A percentile compares a stretch with the other conserved stretches of the same genome.
These are phyloP conservation scores for Peniophora sp. DNA, from an alignment of 1,284 basidiomycete species.

Conservation along the genomic window DNA sequence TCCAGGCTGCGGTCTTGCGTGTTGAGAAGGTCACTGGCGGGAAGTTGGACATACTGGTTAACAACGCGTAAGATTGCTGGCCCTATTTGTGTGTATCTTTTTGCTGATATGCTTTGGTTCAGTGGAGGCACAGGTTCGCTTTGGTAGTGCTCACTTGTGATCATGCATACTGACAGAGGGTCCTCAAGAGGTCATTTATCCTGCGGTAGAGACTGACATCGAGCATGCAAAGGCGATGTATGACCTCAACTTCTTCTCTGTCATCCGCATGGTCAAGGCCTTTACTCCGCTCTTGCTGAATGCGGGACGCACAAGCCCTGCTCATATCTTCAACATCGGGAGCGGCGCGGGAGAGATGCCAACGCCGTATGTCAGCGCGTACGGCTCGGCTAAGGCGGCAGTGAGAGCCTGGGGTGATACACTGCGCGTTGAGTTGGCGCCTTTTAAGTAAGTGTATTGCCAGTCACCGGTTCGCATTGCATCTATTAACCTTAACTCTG, in stretches of 20 bases:
- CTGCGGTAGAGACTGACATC: too few species aligned
- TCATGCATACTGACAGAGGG: too few species aligned
- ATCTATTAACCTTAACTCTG: too few species aligned
- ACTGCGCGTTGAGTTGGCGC: not conserved
- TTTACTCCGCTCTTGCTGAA: not conserved
- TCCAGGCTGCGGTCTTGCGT: not conserved
- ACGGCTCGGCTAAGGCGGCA: not conserved
- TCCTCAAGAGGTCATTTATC: too few species aligned
- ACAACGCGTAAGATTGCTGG: constrained; percentile 19
- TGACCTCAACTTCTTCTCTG: not conserved
- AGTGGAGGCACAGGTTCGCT: too few species aligned
- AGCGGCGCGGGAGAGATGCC: not conserved
- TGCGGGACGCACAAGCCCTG: not conserved
- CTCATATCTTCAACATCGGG: not conserved
- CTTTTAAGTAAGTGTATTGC: not conserved
- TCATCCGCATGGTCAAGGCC: not conserved
- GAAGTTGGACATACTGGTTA: constrained; percentile 22
- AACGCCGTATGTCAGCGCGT: not conserved
- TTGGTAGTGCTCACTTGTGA: too few species aligned
- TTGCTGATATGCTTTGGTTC: too few species aligned
- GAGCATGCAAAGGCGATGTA: too few species aligned
- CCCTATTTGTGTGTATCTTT: too few species aligned
- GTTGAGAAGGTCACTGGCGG: constrained; percentile 15
- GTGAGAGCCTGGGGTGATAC: not conserved
- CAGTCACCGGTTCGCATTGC: too few species aligned